phyloP scores from a whole-genome alignment of 805 yeast genomes.

The Cyberlindnera sargentensis region DNA sequence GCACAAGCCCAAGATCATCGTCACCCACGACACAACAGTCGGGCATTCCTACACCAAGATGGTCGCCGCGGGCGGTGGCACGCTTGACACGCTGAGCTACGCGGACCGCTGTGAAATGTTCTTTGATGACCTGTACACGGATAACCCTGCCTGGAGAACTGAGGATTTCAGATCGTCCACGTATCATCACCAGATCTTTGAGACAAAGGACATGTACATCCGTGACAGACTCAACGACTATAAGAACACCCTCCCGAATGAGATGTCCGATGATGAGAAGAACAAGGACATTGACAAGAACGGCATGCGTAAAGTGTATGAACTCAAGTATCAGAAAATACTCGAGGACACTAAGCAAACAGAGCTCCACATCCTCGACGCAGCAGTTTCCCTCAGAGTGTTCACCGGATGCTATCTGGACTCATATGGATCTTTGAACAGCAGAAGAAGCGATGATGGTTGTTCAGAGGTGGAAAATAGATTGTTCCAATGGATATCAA shows the following conservation, averaged over 20 bases:
- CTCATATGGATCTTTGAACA: constrained; percentile 9
- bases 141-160: constrained; percentile 18
- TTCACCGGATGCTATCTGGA: constrained; percentile 24
- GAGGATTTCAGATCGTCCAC: constrained; percentile 14
- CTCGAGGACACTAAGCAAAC: constrained; percentile 14
- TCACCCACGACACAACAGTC: not conserved
- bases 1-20: not conserved
- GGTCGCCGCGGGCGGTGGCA: not conserved
- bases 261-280: constrained; percentile 9
- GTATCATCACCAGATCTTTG: constrained; percentile 17
- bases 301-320: constrained; percentile 9
- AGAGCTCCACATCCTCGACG: constrained; percentile 20
- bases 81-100: constrained; percentile 1
- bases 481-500: constrained; percentile 31
- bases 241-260: constrained; percentile 4
- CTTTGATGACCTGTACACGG: constrained; percentile 22
- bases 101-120: constrained; percentile 25
- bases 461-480: constrained; percentile 27
- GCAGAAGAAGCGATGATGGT: constrained; percentile 3
- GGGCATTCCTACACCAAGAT: not conserved
- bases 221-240: constrained; percentile 9
- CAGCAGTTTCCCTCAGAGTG: constrained; percentile 22
- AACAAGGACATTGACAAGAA: constrained; percentile 10
- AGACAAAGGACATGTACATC: constrained; percentile 14
- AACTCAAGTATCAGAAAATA: constrained; percentile 13